Evolutionary conservation across 208 protist genomes (phyloP), one percentile per base, ranked within the genome.

Genomic region (Leishmania martiniquensis): DNA sequence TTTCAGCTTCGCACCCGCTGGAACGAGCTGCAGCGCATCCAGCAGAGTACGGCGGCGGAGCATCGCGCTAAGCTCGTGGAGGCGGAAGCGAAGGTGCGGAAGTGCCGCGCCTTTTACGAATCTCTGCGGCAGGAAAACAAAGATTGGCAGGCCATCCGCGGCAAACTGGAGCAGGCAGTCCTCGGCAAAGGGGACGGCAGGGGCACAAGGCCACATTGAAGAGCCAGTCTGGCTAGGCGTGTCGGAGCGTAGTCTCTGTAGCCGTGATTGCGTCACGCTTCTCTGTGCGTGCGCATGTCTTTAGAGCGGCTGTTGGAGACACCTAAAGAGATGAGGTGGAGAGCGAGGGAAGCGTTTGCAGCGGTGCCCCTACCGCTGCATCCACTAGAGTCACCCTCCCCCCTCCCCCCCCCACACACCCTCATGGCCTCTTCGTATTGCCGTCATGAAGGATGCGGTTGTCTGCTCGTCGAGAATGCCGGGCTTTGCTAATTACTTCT

Each of bases 91-190:
- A 90, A 87, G 74, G 57, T 84, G 65, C 77, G 83, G 63, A 82
- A 76, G 45, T 80, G 44, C 54, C 72, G 78, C 76, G 59, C 62
- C 63, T 94, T 83, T 34, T 74, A 82, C 44, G 65, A 75, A 39
- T 69, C 85, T 12, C 81, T 95, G 70, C 37, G 85, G 72, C 82
- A 74, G 20, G 91, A 95, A 74, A 86, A 86, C 39, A 71, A 80
- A 20, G 89, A 94, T 62, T 95, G 91, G 91, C 29, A 80, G 45
- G 76, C 74, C 47, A 88, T 93, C 55, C 73, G 82, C 34, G 37
- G 86, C 32, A 84, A 91, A 25, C 83, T 95, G 76, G 57, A 88
- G 68, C 71, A 55, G n/a, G 65, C 85, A 17, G 39, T 74, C 22
- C 42, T 37, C 42, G 42, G 42, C n/a, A 13, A 49, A 69, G 5